phyloP scores from a whole-genome alignment of 2,329 filamentous ascomycete species.

The Pseudohalonectria lignicola region DNA sequence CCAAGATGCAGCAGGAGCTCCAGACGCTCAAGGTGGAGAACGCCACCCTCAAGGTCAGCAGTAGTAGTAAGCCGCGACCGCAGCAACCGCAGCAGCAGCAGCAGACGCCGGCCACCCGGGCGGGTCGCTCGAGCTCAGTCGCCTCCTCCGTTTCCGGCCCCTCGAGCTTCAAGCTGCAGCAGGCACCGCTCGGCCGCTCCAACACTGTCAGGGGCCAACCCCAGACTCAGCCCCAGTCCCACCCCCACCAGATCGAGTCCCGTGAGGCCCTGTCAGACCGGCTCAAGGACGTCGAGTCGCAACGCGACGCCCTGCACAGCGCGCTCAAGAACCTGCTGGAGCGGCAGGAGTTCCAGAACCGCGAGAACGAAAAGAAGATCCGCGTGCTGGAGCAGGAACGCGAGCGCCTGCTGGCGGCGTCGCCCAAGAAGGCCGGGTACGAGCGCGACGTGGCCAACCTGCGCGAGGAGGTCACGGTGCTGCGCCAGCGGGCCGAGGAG shows the following conservation, averaged over 20 bases:
- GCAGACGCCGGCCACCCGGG: background rate
- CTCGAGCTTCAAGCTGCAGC: slow-evolving; percentile 16
- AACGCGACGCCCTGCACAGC: slow-evolving; percentile 83
- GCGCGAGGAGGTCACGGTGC: slow-evolving; percentile 71
- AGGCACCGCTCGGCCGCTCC: slow-evolving; percentile 35
- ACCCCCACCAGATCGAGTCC: slow-evolving; percentile 33
- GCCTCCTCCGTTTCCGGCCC: slow-evolving; percentile 16
- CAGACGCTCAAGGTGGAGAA: slow-evolving; percentile 45
- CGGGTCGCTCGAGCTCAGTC: slow-evolving; percentile 17
- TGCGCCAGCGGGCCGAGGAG: slow-evolving; percentile 83
- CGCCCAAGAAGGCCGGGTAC: slow-evolving; percentile 67
- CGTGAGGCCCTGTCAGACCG: slow-evolving; percentile 65
- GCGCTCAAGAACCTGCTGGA: slow-evolving; percentile 78
- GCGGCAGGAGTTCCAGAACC: slow-evolving; percentile 74
- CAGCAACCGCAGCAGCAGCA: slow-evolving; percentile 5
- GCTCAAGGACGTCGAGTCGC: slow-evolving; percentile 85
- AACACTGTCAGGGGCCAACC: slow-evolving; percentile 38
- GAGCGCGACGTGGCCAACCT: slow-evolving; percentile 72
- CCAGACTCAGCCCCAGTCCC: background rate
- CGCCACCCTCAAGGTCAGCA: slow-evolving; percentile 31
- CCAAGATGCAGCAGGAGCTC: slow-evolving; percentile 80
- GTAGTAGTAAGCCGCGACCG: slow-evolving; percentile 7
- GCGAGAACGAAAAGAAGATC: slow-evolving; percentile 74
- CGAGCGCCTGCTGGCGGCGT: slow-evolving; percentile 56
- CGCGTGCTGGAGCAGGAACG: slow-evolving; percentile 67